Base-by-base conservation (phyloP, 2,329 filamentous ascomycete genomes). In the Aspergillus sojae region DNA sequence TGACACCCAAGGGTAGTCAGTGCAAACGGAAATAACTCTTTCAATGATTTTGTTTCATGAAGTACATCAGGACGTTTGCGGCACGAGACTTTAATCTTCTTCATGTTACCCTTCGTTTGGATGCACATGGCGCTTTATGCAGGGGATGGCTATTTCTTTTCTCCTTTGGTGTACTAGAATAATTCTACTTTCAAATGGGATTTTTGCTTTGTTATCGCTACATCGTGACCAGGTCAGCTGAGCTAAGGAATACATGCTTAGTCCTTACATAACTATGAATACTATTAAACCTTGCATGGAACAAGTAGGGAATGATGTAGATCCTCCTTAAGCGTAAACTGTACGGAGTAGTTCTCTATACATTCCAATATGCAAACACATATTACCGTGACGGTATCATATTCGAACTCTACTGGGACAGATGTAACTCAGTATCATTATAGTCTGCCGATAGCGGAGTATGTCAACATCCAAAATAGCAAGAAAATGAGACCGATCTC, bases 41-140 rank as follows among this genome's bases (percentile, higher is more conserved):
- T 41, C 52, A 45, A 59, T 59, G 53, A 46, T 50, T 46, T 39
- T 55, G 28, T 55, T 46, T 36, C 39, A 48, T 60, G 36, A 66
- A 66, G 36, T 57, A 58, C 59, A 52, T 36, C 58, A 59, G 56
- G 60, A 58, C 56, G 48, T 62, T 54, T 54, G 60, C 46, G 56
- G 39, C 36, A 52, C 32, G 48, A 48, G 56, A 62, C 62, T 58
- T 58, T 50, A 43, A 58, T 58, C 50, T 48, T 64, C 52, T 61
- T 58, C 57, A 60, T 58, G 30, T 58, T 57, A 30, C 45, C 21
- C 59, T 61, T 46, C 55, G 32, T 60, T 63, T 59, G 54, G 46
- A 60, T 65, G 66, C 67, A 71, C 67, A 66, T 62, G 69, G 70
- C 72, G 70, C 71, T 71, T 41, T 67, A 69, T 66, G 66, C 67